Evolutionary conservation across 306 rosid genomes (phyloP).

Genomic region (Dryas drummondii): DNA sequence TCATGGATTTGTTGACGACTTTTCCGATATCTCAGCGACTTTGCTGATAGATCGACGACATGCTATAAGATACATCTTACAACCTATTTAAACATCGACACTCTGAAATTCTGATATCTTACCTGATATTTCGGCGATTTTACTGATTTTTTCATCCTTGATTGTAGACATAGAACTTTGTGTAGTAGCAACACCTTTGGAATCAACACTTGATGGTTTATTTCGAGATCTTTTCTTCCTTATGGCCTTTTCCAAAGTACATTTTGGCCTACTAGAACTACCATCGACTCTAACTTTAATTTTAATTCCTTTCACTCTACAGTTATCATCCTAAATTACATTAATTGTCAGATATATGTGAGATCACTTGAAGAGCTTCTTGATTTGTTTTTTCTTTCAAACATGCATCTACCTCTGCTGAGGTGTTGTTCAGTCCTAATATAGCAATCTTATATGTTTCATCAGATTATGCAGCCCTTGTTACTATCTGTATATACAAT

Average conservation of each 20-base stretch:
- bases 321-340: neutral
- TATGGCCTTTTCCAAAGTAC: neutral
- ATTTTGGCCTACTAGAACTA: neutral
- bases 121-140: too few species aligned
- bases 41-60: too few species aligned
- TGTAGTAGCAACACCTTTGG: too few species aligned
- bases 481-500: neutral
- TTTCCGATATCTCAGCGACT: too few species aligned
- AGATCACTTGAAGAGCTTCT: neutral
- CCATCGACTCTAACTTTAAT: neutral
- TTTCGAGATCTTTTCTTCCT: neutral
- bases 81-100: too few species aligned
- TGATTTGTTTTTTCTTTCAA: neutral
- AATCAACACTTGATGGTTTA: too few species aligned
- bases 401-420: neutral
- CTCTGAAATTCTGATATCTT: too few species aligned
- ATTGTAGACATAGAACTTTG: too few species aligned
- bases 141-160: too few species aligned
- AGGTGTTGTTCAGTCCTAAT: neutral
- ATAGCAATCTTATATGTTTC: conserved; percentile 1
- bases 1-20: too few species aligned
- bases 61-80: too few species aligned
- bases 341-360: neutral
- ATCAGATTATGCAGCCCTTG: neutral
- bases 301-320: neutral